Base-by-base conservation (phyloP, 306 rosid genomes). In the Lithocarpus polystachyus region DNA sequence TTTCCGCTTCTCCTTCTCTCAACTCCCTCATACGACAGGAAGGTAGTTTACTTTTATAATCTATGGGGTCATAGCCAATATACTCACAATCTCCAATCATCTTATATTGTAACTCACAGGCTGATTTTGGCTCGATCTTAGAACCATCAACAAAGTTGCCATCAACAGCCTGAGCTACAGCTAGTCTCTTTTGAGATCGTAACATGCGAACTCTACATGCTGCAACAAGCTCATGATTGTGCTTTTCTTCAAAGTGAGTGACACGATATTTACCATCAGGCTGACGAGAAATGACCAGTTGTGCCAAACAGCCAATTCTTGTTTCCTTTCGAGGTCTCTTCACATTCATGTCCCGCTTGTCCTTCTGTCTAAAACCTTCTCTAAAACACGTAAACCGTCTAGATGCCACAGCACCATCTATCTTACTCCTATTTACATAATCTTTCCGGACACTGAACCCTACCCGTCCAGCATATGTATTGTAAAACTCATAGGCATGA, bases 381-480 rank as follows among this genome's bases (percentile, higher is more conserved):
- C 94, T 85, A 71, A 81, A 90, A 82, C 94, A 88, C n/a, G 88
- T 84, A 73, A 84, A 86, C 82, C 90, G 82, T 79, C 94, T 88
- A 51, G 92, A 90, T 26, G 84, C 90, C 62, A 88, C 89, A 62
- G 82, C 85, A 40, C 90, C 92, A 79, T 90, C 92, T 73, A 90
- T 76, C 85, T 88, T 90, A 77, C 94, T 90, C 76, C 88, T 88
- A 83, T 90, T 88, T 71, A 86, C 92, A 82, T 90, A 88, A 86
- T 88, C 90, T 77, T 88, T 90, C 75, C 89, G 79, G n/a, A 90
- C 90, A 82, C 89, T 90, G 68, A 90, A 90, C 29, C 94, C 92
- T 74, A 90, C 79, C 15, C 33, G 78, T 69, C 90, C 89, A 55
- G 92, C 92, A 82, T 90, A 90, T 10, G 79, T 10, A 79, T 88